Evolutionary conservation across 768 basidiomycete genomes (phyloP), one percentile per base, ranked within the genome.

Genomic region (Pholiota conissans): DNA sequence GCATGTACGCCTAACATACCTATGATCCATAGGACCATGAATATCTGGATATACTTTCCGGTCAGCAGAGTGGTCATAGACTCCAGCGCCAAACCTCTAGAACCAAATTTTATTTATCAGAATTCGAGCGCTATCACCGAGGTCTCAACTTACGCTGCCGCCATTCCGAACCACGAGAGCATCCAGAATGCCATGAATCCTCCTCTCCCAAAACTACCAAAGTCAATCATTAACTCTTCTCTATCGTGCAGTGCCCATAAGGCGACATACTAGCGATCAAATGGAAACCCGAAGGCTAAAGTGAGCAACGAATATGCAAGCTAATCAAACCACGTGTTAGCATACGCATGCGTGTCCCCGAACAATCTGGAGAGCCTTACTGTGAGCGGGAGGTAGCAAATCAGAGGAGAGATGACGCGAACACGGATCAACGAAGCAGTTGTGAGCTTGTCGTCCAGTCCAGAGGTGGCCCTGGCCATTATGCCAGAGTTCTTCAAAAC

Each of bases 171-270:
- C 75, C 78, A 87, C 55, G 80, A 82, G 59, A 87, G 71, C 83
- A 86, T 84, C 87, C 87, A 89, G 65, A 84, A 88, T 22, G 87
- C 71, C 46, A 87, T 61, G 61, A 87, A 84, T 0, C 86, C 87
- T 0, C 69, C 71, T 32, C 67, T 69, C n/a, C 81, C 81, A 56
- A 80, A 85, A 55, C 80, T 76, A 53, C 34, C 4, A 46, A 34
- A 16, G n/a, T 52, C 8, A 42, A 18, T 49, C 2, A 37, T 32
- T 14, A 1, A 10, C n/a, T 29, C 13, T n/a, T 37, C 56, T 28
- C 3, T 16, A 24, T 24, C 16, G 24, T 13, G 18, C 30, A 16
- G 49, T 16, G 22, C 8, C 11, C 24, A 45, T 45, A 24, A 26
- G 26, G 11, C 9, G 3, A 68, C 78, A 11, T 50, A 84, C 78